Evolutionary conservation across 768 basidiomycete genomes (phyloP), one percentile per base, ranked within the genome.

Genomic region (Panellus pusillus): DNA sequence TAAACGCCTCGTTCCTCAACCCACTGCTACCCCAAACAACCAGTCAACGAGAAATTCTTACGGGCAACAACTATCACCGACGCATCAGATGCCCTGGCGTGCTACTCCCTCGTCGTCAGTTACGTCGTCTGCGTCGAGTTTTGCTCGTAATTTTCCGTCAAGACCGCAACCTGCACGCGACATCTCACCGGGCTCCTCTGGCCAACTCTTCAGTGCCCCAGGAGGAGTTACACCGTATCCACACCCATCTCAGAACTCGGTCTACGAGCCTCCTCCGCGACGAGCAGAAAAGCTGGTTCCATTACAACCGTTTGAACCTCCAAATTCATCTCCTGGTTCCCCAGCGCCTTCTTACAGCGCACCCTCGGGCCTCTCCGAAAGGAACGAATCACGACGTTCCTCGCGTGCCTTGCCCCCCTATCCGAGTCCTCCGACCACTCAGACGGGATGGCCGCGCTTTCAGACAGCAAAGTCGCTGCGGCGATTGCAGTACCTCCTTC

Each of bases 371-470:
- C 31, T 47, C 31, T 37, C 50, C 8, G 54, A 55, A 11, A 15
- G 38, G 27, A 29, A 19, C 18, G 44, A 56, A 9, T 47, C 44
- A 9, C 49, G 47, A 31, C 47, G 31, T 20, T n/a, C 40, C 6
- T 14, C 54, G 35, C 58, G 58, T 5, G 38, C 58, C 6, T 31
- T 60, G 24, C 58, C 58, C 14, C 58, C 58, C 9, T 60, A 60
- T 41, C 58, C 58, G 18, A 47, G 36, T 28, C 27, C 29, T 2
- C 58, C 58, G 1, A 42, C 49, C 9, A 19, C 18, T 14, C n/a
- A 35, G 4, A 60, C 58, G 19, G 58, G 58, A 9, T 60, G 58
- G 54, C 54, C 28, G 54, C 58, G 3, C 50, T 55, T 28, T 52
- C 58, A 9, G 54, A 55, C 20, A n/a, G n/a, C 7, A 60, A 60